Evolutionary conservation across 345 rosid genomes (phyloP), one percentile per base, ranked within the genome.

Genomic region (Litchi chinensis): DNA sequence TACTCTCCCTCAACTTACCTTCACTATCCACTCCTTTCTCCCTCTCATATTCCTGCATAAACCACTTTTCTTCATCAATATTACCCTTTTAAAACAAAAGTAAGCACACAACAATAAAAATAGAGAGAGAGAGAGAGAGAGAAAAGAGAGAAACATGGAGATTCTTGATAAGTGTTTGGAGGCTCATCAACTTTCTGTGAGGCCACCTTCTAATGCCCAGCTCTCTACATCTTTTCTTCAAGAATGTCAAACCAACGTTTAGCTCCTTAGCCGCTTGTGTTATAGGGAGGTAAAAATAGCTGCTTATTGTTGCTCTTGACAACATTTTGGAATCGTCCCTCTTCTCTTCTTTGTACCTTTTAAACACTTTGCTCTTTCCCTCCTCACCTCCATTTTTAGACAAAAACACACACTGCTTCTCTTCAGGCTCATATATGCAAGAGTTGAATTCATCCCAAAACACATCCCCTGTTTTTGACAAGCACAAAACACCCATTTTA

Each of bases 191-290:
- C 79, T 92, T 92, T 65, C 97, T 83, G 46, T 91, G 93, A 6
- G 96, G 96, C 96, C 93, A 92, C 59, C 96, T 78, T 15, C 70
- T 67, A 39, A 92, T 81, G 12, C 93, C 91, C 73, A 92, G 73
- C 24, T 89, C 93, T 64, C 94, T 90, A 73, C 94, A 89, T 81
- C 84, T 85, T 66, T 92, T 92, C 83, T 92, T 92, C 82, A 91
- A 68, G 10, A 89, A 73, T 0, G 97, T 92, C 73, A 92, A 8
- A 0, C 97, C 97, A 22, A 91, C 82, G 3, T 90, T 84, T 2
- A 92, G 90, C 70, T 88, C 90, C 56, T 79, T 90, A 0, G 97
- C 95, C 0, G 97, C 97, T 74, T 86, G 86, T 0, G 88, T 83
- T 12, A 91, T 91, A 0, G 95, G 92, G 90, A 88, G 87, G 86